Conservation (phyloP, 805 yeast species). For the Cyberlindnera euphorbiiphila region DNA sequence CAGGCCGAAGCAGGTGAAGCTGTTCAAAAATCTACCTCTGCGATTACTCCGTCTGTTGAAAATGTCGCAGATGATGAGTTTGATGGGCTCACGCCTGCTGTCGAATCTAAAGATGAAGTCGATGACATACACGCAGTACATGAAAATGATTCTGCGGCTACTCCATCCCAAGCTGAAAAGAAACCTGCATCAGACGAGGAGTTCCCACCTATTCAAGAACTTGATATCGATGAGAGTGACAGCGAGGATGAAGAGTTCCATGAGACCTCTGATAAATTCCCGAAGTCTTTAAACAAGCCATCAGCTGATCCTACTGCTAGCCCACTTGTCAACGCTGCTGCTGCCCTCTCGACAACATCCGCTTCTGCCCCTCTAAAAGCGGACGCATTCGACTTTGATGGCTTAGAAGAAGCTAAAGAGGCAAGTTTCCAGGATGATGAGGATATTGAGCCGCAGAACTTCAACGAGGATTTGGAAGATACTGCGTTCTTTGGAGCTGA, state of each 20-base stretch:
- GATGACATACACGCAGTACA: conserved; percentile 2
- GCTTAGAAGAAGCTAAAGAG: conserved; percentile 39
- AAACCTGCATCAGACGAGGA: conserved; percentile 36
- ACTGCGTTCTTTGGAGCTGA: conserved; percentile 26
- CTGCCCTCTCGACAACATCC: conserved; percentile 14
- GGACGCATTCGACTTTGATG: conserved; percentile 41
- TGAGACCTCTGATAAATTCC: conserved; percentile 16
- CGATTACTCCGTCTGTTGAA: not conserved
- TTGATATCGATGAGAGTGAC: conserved; percentile 17
- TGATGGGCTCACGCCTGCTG: conserved; percentile 1
- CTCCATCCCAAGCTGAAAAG: conserved; percentile 10
- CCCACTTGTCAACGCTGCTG: conserved; percentile 17
- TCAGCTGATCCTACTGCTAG: conserved; percentile 19
- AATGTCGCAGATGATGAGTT: conserved; percentile 1
- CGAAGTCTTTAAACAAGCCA: conserved; percentile 14
- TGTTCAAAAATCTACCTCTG: not conserved
- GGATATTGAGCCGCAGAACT: conserved; percentile 21
- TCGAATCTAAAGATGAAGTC: conserved; percentile 1
- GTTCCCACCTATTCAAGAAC: conserved; percentile 32
- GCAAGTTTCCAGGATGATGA: conserved; percentile 29
- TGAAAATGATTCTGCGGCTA: conserved; percentile 7
- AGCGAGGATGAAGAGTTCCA: conserved; percentile 19
- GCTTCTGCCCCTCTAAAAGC: conserved; percentile 6
- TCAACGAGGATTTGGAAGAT: conserved; percentile 23
- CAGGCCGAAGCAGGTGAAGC: too few species aligned